These are phyloP conservation scores for Pyrenopolyporus hunteri DNA, from an alignment of 495 filamentous ascomycete species.

Conservation along the genomic window DNA sequence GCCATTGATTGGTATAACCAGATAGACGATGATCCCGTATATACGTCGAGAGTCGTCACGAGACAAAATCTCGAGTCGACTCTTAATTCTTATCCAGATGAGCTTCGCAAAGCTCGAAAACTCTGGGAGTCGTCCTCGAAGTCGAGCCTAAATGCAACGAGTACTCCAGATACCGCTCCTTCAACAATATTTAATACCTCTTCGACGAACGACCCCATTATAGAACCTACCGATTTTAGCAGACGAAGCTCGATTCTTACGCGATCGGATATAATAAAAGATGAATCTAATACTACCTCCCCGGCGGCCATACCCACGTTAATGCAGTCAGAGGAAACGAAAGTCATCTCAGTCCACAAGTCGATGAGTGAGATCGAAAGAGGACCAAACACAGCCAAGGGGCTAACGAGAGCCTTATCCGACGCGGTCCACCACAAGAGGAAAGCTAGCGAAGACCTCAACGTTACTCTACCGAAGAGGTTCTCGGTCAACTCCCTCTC, in stretches of 20 bases:
- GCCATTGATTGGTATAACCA: slow-evolving; percentile 54
- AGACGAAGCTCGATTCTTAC: neutral
- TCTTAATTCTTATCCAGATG: slow-evolving; percentile 33
- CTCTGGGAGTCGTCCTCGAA: slow-evolving; percentile 8
- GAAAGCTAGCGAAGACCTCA: slow-evolving; percentile 26
- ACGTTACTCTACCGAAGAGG: slow-evolving; percentile 11
- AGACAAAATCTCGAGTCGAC: slow-evolving; percentile 45
- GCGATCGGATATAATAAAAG: neutral
- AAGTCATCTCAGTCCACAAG: slow-evolving; percentile 1
- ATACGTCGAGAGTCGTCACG: slow-evolving; percentile 45
- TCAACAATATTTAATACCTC: neutral
- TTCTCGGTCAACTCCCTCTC: slow-evolving; percentile 23
- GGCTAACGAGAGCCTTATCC: slow-evolving; percentile 23
- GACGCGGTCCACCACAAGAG: slow-evolving; percentile 29
- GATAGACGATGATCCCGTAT: slow-evolving; percentile 48
- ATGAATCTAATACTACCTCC: neutral
- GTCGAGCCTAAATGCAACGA: neutral
- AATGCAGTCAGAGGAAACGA: neutral
- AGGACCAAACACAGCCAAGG: slow-evolving; percentile 10
- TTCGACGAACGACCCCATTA: neutral
- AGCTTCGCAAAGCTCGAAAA: slow-evolving; percentile 14
- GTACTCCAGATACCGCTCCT: slow-evolving; percentile 1
- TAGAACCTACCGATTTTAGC: neutral
- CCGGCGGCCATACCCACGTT: neutral
- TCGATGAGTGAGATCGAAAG: slow-evolving; percentile 23